These are phyloP conservation scores for Friedmanniomyces endolithicus DNA, from an alignment of 495 filamentous ascomycete genomes.

Conservation along the genomic window DNA sequence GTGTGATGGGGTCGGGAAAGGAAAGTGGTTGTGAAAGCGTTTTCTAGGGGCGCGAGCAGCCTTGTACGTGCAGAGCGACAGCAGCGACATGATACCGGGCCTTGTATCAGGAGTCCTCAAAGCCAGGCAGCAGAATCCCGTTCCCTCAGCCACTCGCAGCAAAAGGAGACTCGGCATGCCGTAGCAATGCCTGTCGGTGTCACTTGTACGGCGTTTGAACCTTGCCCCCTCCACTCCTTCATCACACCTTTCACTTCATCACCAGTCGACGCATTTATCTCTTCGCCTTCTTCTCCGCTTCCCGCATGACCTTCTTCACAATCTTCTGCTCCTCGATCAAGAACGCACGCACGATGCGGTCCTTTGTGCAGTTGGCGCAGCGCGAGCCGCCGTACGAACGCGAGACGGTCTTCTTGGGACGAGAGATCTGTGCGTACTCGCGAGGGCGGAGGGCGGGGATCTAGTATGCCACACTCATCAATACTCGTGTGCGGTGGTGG, in stretches of 20 bases:
- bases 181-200: too few relatives aligned
- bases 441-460: conserved; percentile 92
- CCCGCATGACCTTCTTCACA: conserved; percentile 99
- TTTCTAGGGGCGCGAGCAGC: too few relatives aligned
- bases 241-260: neutral
- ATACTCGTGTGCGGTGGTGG: neutral
- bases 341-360: conserved; percentile 92
- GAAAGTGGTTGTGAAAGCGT: too few relatives aligned
- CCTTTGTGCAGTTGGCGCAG: conserved; percentile 97
- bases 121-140: too few relatives aligned
- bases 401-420: conserved; percentile 97
- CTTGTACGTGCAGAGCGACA: too few relatives aligned
- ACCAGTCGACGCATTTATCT: conserved; percentile 1
- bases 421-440: conserved; percentile 90
- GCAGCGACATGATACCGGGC: too few relatives aligned
- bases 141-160: too few relatives aligned
- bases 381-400: conserved; percentile 95
- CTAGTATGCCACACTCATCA: conserved; percentile 34
- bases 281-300: conserved; percentile 71
- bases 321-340: conserved; percentile 99
- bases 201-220: neutral
- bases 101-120: too few relatives aligned
- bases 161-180: too few relatives aligned
- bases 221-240: neutral
- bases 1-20: too few relatives aligned